Base-by-base conservation (phyloP, 352 stramenopile genomes). In the Halophytophthora batemanensis region DNA sequence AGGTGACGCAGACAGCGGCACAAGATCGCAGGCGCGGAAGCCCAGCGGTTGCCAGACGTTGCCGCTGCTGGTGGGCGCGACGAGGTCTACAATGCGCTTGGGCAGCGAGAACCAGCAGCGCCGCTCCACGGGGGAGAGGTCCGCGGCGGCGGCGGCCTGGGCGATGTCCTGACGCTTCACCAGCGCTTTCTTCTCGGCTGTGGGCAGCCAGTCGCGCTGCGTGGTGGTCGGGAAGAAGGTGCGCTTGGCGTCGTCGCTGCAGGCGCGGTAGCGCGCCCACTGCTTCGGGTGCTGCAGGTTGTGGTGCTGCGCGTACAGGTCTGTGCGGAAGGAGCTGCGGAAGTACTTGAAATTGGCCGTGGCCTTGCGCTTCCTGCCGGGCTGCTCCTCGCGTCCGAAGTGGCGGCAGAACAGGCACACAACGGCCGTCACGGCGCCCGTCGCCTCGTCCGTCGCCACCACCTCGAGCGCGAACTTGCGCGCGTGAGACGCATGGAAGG, bases 291-390 rank as follows among this genome's bases (percentile, higher is more conserved):
- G 72, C 64, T 82, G 72, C 58, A 61, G 59, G 10, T 40, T 23
- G 31, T 70, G 45, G 64, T 80, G 72, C 61, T 82, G 72, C 56
- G 66, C 15, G 58, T 78, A 82, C 64, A 73, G 72, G 48, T 80
- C 72, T 22, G 69, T 71, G 41, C 72, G 72, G 52, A 80, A 82
- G 19, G 62, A 53, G 31, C 45, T 37, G 39, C 67, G 71, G 47
- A 80, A 82, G 40, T 76, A 76, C 50, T 82, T 82, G 53, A 79
- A 63, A 44, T 75, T 82, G 50, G 59, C 61, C 22, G 72, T 74
- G 15, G 57, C 56, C 45, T 69, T 69, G 45, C 72, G 69, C 51
- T 82, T 82, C 15, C 48, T 44, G 37, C 70, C 66, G 2, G 50
- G 41, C 6, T 59, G 59, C 52, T 69, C 54, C 56, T 82, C 72